Percentiles rank a stretch among this genome's conserved stretches.
Conservation (phyloP, 2,329 filamentous ascomycete species). For the Parafenestella ontariensis region DNA sequence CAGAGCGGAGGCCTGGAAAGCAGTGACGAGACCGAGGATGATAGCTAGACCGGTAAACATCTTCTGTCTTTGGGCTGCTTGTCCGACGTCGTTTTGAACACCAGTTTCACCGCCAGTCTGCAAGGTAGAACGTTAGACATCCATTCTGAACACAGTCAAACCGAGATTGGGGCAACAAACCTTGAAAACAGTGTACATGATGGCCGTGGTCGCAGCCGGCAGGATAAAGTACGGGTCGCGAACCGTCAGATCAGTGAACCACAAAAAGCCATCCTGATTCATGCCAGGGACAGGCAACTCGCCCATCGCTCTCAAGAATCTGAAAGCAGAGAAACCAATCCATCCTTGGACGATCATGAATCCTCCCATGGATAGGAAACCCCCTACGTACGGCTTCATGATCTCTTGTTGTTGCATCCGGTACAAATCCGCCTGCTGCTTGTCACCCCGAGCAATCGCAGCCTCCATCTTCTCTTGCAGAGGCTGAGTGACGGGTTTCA, state of each 20-base stretch:
- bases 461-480: conserved; percentile 63
- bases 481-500: conserved; percentile 66
- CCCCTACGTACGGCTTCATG: conserved; percentile 49
- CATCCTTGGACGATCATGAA: conserved; percentile 69
- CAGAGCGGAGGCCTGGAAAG: conserved; percentile 62
- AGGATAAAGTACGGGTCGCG: conserved; percentile 80
- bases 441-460: conserved; percentile 55
- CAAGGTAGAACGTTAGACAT: conserved; percentile 22
- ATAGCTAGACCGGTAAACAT: conserved; percentile 60
- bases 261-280: conserved; percentile 72
- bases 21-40: conserved; percentile 62
- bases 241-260: conserved; percentile 79
- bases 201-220: conserved; percentile 65
- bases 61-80: conserved; percentile 44
- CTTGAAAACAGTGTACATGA: conserved; percentile 66
- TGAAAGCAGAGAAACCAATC: conserved; percentile 81
- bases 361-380: conserved; percentile 52
- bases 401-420: conserved; percentile 60
- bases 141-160: conserved; percentile 8
- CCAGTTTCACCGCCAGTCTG: conserved; percentile 61
- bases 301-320: conserved; percentile 76
- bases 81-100: conserved; percentile 27
- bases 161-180: conserved; percentile 52
- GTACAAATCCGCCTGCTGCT: conserved; percentile 40
- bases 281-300: conserved; percentile 81